phyloP scores from a whole-genome alignment of 495 filamentous ascomycete genomes.

The Hypoxylon fuscum region DNA sequence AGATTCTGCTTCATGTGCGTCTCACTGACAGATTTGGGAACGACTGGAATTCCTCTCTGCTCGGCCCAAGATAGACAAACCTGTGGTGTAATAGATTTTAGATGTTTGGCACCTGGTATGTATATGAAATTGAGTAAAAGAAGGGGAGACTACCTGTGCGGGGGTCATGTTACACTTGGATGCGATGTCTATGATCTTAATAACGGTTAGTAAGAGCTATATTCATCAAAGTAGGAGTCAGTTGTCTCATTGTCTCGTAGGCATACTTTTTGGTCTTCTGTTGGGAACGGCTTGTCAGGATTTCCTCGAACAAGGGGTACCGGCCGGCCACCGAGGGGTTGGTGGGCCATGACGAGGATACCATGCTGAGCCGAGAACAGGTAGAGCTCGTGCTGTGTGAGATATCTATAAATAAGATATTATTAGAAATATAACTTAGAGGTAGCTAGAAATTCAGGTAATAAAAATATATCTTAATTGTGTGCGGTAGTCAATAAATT shows the following conservation, averaged over 20 bases:
- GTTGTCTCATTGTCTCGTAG: background rate
- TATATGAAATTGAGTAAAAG: background rate
- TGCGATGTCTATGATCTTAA: constrained; percentile 42
- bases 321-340: constrained; percentile 64
- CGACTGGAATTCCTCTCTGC: constrained; percentile 44
- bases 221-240: background rate
- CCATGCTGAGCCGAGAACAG: constrained; percentile 60
- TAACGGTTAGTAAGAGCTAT: constrained; percentile 2
- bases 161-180: constrained; percentile 33
- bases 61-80: constrained; percentile 53
- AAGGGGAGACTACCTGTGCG: constrained; percentile 36
- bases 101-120: background rate
- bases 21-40: constrained; percentile 65
- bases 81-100: constrained; percentile 19
- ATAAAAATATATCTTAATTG: too few relatives aligned
- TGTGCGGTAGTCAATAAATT: too few relatives aligned
- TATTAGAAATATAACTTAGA: background rate
- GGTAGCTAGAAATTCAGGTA: too few relatives aligned
- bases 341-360: constrained; percentile 72
- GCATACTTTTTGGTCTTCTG: constrained; percentile 39
- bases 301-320: constrained; percentile 40
- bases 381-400: constrained; percentile 59
- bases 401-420: constrained; percentile 28
- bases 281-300: constrained; percentile 43
- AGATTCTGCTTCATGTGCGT: constrained; percentile 61